Percentiles rank a stretch among this genome's conserved stretches.
phyloP scores from a whole-genome alignment of 2,329 filamentous ascomycete species.

The Volutella citrinella region DNA sequence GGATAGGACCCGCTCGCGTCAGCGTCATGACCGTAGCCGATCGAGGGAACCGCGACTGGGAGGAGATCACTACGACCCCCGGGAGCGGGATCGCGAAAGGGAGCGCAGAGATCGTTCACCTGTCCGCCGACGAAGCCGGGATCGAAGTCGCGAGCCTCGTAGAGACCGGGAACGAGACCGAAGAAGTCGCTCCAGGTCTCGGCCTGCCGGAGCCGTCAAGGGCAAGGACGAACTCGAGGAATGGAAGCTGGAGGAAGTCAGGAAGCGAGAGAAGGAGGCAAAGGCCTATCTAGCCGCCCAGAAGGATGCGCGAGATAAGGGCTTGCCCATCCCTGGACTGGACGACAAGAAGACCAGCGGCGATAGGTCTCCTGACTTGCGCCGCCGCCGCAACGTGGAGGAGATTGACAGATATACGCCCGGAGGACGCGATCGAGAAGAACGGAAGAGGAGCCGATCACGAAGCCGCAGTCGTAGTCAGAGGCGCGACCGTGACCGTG shows the following conservation, averaged over 20 bases:
- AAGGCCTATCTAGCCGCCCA: conserved; percentile 63
- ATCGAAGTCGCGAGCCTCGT: conserved; percentile 21
- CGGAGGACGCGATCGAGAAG: conserved; percentile 33
- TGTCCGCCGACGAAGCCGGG: conserved; percentile 24
- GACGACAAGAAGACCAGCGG: conserved; percentile 47
- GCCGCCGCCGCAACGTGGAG: conserved; percentile 23
- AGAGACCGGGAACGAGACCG: conserved; percentile 31
- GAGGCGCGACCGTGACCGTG: conserved; percentile 23
- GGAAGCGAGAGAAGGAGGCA: conserved; percentile 60
- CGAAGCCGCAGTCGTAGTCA: conserved; percentile 14
- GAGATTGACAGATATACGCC: conserved; percentile 46
- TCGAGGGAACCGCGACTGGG: conserved; percentile 23
- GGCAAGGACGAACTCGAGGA: conserved; percentile 50
- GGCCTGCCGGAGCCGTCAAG: conserved; percentile 33
- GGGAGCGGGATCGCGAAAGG: conserved; percentile 28
- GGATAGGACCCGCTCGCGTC: conserved; percentile 32
- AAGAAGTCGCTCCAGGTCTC: conserved; percentile 44
- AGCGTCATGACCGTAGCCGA: conserved; percentile 28
- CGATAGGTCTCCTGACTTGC: conserved; percentile 44
- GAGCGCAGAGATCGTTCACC: conserved; percentile 25
- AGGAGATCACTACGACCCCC: conserved; percentile 32
- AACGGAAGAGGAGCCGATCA: neutral
- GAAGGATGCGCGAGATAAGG: conserved; percentile 58
- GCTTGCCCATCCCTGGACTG: conserved; percentile 55
- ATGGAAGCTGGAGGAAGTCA: conserved; percentile 60